Percentiles rank a stretch among this genome's conserved stretches.
Evolutionary conservation across 1,139 yeast species (phyloP).

Genomic region (Saccharomyces hybrid): DNA sequence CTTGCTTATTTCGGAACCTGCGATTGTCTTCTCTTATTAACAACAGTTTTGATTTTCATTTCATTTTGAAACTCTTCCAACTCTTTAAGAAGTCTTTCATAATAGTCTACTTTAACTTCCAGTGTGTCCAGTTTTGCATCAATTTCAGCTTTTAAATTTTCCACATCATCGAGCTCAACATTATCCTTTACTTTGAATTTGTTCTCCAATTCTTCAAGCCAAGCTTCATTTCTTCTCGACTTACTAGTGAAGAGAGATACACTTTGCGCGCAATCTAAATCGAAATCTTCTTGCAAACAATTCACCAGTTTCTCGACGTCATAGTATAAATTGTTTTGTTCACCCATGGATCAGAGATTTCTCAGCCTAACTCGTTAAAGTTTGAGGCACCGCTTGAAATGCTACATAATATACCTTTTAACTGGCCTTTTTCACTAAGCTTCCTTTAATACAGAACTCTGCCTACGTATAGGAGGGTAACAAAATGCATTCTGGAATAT

Average conservation of each 20-base stretch:
- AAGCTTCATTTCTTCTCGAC: conserved; percentile 12
- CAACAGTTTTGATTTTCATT: conserved; percentile 18
- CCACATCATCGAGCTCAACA: conserved; percentile 11
- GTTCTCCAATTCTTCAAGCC: conserved; percentile 15
- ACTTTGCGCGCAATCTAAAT: not conserved
- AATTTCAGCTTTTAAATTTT: conserved; percentile 9
- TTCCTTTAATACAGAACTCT: not conserved
- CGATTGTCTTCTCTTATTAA: conserved; percentile 13
- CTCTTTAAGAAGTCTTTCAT: conserved; percentile 24
- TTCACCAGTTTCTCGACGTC: not conserved
- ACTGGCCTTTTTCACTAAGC: not conserved
- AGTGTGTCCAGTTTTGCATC: conserved; percentile 12
- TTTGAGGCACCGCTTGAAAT: not conserved
- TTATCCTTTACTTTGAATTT: conserved; percentile 14
- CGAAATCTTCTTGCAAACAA: not conserved
- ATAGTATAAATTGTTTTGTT: not conserved
- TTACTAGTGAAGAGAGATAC: not conserved
- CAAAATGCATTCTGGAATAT: not conserved
- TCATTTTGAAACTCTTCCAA: conserved; percentile 25
- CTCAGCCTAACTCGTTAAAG: not conserved
- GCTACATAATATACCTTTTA: not conserved
- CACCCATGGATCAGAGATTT: not conserved
- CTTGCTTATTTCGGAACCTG: not conserved
- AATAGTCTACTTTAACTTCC: conserved; percentile 18
- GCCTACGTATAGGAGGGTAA: not conserved